Base-by-base conservation (phyloP, 306 rosid genomes). In the Betula pendula region DNA sequence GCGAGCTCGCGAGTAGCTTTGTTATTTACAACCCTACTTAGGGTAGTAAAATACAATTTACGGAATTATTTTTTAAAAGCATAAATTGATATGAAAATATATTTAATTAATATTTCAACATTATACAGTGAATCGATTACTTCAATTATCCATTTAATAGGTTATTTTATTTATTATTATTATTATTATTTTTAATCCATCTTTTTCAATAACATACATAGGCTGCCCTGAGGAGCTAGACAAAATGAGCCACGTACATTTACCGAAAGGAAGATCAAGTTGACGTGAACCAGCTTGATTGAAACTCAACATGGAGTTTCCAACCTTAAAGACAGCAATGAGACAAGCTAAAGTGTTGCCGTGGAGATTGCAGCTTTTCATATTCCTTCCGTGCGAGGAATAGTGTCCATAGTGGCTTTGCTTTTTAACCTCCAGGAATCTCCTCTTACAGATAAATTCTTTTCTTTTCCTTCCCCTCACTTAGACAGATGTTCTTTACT, bases 381-480 rank as follows among this genome's bases (percentile, higher is more conserved):
- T 76, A 73, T 84, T 81, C 84, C 25, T 74, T 83, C 58, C 86
- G 66, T 81, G 85, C 15, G 52, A 75, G 56, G 79, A 77, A 70
- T 71, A 65, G 75, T 51, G 51, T 38, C 29, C 75, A 52, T 52
- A 8, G n/a, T 68, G 49, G 8, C 63, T 69, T 71, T 47, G 80
- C 47, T 80, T 81, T 84, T 67, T 19, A 75, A 75, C 42, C 42
- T 5, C 69, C 70, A 78, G 68, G 76, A 81, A 85, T 85, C 81
- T 76, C 83, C 76, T 73, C 66, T 72, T 19, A 47, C 53, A 55
- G 55, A 13, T 51, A 42, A 19, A 71, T 62, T 73, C 80, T 75
- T 84, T 93, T 81, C 86, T 75, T 80, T 88, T 71, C 82, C 82
- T 75, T 81, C 79, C 79, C 43, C 82, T 80, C 83, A 74, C 55